Evolutionary conservation across 768 basidiomycete species (phyloP), one percentile per base, ranked within the genome.

Genomic region (Leccinellum rugosiceps): DNA sequence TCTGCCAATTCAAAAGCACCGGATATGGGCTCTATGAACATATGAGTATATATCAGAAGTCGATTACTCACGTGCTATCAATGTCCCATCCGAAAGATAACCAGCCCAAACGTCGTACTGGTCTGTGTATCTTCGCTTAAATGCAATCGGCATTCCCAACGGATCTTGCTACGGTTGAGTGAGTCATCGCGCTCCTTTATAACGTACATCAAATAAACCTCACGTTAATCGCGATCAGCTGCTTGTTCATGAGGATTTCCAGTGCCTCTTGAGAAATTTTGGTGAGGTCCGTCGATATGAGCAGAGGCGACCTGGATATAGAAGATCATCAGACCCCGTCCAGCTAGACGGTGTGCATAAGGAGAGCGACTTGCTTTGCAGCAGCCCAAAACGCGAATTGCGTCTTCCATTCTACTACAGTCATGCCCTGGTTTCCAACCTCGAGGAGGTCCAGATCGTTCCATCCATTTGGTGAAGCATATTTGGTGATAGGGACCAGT

Each of bases 391-490:
- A 57, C 10, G 49, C 52, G 10, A 62, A 62, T 15, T 62, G 49
- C 58, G 41, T 59, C 17, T 14, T 21, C 58, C 55, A 60, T 32
- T 60, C 61, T 2, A 21, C 31, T 31, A 17, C 56, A 1, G 78
- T 78, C 31, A 82, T 55, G 3, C 78, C 78, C 6, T 63, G 45
- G 56, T 82, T 81, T 7, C 81, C 80, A n/a, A 83, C 80, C 62
- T 81, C 80, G 38, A 84, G 72, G 73, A 83, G 68, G 63, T 83
- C 82, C 23, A 83, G 70, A 63, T 84, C 82, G 59, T 80, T 79
- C 75, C 74, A 79, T 32, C 69, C 73, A n/a, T 78, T 80, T 1
- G 74, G 77, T 35, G 74, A 25, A 25, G 25, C 74, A 59, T 79
- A 80, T 52, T 73, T 69, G n/a, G 80, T 77, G 28, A 83, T 74